Evolutionary conservation across 2,329 filamentous ascomycete genomes (phyloP).

Genomic region (Biscogniauxia marginata): DNA sequence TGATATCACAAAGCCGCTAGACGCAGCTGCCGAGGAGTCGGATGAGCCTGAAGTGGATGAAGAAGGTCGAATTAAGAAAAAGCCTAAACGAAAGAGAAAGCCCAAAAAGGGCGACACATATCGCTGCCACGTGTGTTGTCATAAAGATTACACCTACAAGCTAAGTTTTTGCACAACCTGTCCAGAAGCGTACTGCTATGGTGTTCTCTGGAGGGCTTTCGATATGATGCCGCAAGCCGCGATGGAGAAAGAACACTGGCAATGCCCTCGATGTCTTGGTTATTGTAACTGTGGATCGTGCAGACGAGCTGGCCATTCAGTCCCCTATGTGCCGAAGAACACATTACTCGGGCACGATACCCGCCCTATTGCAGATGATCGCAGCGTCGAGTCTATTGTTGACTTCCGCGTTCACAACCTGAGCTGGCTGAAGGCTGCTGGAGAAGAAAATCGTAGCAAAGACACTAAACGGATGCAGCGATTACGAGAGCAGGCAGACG

Average conservation of each 20-base stretch:
- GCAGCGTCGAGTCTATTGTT: conserved; percentile 86
- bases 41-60: conserved; percentile 60
- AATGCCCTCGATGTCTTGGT: conserved; percentile 80
- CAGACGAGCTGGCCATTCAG: conserved; percentile 62
- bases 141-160: conserved; percentile 80
- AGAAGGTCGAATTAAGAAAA: conserved; percentile 62
- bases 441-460: conserved; percentile 57
- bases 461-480: conserved; percentile 57
- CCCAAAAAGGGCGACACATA: conserved; percentile 54
- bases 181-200: conserved; percentile 81
- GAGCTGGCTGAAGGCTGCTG: conserved; percentile 68
- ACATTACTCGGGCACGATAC: conserved; percentile 91
- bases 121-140: conserved; percentile 79
- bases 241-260: conserved; percentile 80
- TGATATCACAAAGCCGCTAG: conserved; percentile 67
- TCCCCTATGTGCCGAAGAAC: conserved; percentile 81
- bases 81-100: conserved; percentile 57
- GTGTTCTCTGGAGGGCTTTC: conserved; percentile 87
- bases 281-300: conserved; percentile 88
- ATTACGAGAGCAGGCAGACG: conserved; percentile 55
- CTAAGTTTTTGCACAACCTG: conserved; percentile 80
- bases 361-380: conserved; percentile 81
- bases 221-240: conserved; percentile 83
- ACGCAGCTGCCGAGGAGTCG: conserved; percentile 26
- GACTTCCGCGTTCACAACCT: conserved; percentile 90